phyloP scores from a whole-genome alignment of 2,329 filamentous ascomycete genomes.

The Fusarium veterinarium region DNA sequence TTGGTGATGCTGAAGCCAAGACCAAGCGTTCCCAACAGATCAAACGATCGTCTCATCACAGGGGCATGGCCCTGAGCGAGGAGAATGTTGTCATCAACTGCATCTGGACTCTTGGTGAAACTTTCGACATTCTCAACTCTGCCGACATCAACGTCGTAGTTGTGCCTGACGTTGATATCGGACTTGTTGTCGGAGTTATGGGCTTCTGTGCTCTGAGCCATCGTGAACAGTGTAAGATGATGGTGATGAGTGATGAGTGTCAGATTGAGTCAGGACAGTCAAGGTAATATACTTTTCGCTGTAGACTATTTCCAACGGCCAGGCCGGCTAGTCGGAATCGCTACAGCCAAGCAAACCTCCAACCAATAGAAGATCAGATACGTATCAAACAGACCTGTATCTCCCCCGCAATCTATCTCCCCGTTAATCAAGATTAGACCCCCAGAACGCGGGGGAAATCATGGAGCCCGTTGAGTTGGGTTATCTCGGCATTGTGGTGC shows the following conservation, averaged over 20 bases:
- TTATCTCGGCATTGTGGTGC: neutral
- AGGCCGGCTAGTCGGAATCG: neutral
- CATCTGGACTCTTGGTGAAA: neutral
- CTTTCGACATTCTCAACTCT: neutral
- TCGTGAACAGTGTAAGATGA: fast-evolving
- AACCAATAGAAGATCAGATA: neutral
- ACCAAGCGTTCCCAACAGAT: neutral
- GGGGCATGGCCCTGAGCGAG: neutral
- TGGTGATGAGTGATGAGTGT: neutral
- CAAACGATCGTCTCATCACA: neutral
- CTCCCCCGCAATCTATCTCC: neutral
- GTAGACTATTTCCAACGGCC: fast-evolving
- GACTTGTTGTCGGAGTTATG: neutral
- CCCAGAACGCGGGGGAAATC: neutral
- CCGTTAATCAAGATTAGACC: neutral
- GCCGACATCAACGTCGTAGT: neutral
- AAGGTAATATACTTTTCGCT: neutral
- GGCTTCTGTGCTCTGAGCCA: neutral
- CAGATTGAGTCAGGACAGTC: neutral
- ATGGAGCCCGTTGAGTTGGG: neutral
- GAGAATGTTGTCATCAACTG: neutral
- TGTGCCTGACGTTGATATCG: neutral
- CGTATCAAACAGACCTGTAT: neutral
- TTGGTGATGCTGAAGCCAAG: neutral
- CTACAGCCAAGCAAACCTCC: fast-evolving